Percentiles rank a stretch among this genome's conserved stretches.
These are phyloP conservation scores for Scheffersomyces lignosus DNA, from an alignment of 805 yeast genomes.

Conservation along the genomic window DNA sequence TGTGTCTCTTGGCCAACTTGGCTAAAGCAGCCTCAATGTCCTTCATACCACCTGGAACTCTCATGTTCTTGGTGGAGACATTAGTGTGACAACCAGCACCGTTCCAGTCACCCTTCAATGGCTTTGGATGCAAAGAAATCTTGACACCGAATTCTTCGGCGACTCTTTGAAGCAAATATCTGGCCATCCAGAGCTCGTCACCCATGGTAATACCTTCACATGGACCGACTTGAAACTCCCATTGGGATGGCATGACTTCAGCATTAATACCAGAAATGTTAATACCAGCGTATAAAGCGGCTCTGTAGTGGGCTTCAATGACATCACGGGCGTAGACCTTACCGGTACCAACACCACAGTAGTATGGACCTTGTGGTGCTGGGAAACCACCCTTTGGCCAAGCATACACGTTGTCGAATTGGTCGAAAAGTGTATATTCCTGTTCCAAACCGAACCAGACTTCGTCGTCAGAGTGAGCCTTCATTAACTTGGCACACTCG, in stretches of 20 bases:
- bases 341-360: slow-evolving; percentile 99
- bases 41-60: slow-evolving; percentile 95
- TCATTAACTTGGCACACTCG: slow-evolving; percentile 93
- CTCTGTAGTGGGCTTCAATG: slow-evolving; percentile 98
- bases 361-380: slow-evolving; percentile 99
- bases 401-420: slow-evolving; percentile 85
- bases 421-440: slow-evolving; percentile 96
- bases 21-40: slow-evolving; percentile 88
- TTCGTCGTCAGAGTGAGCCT: slow-evolving; percentile 79
- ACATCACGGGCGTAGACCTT: slow-evolving; percentile 97
- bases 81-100: slow-evolving; percentile 99
- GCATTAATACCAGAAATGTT: slow-evolving; percentile 95
- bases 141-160: slow-evolving; percentile 99
- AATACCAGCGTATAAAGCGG: slow-evolving; percentile 91
- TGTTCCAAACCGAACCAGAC: slow-evolving; percentile 99
- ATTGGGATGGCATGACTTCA: slow-evolving; percentile 99
- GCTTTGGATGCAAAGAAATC: slow-evolving; percentile 99
- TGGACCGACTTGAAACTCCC: slow-evolving; percentile 99
- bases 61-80: slow-evolving; percentile 90
- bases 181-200: slow-evolving; percentile 94
- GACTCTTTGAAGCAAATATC: slow-evolving; percentile 88
- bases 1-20: slow-evolving; percentile 93
- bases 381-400: slow-evolving; percentile 99
- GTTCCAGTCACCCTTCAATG: slow-evolving; percentile 98
- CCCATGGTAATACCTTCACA: slow-evolving; percentile 96